These are phyloP conservation scores for Pyrenophora tritici-repentis DNA, from an alignment of 2,329 filamentous ascomycete species.

Conservation along the genomic window DNA sequence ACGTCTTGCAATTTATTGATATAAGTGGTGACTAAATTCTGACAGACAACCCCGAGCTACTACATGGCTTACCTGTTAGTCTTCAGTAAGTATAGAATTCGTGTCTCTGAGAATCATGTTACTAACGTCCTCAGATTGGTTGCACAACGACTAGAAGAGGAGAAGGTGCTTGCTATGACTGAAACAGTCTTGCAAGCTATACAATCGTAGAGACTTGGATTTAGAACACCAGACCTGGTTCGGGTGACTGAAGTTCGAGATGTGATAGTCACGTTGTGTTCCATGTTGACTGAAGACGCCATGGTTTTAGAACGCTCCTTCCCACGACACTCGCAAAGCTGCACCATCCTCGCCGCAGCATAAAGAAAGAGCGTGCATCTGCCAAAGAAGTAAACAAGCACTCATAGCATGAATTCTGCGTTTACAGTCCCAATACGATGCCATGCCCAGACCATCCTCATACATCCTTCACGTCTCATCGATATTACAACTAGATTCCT, in stretches of 20 bases:
- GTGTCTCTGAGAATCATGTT: background rate
- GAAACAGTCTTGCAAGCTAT: conserved; percentile 41
- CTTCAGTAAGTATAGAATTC: conserved; percentile 38
- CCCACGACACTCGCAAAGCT: background rate
- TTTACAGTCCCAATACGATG: conserved; percentile 1
- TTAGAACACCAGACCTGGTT: background rate
- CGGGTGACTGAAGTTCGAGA: background rate
- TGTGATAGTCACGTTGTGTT: background rate
- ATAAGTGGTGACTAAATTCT: background rate
- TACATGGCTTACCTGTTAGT: conserved; percentile 53
- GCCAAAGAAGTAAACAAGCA: background rate
- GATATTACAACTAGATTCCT: conserved; percentile 21
- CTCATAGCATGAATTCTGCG: background rate
- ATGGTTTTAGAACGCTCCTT: background rate
- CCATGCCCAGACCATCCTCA: conserved; percentile 10
- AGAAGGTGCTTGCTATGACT: conserved; percentile 51
- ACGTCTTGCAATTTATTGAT: too few relatives aligned
- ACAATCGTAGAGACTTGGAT: background rate
- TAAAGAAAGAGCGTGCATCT: conserved; percentile 4
- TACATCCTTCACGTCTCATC: conserved; percentile 12
- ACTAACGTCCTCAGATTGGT: conserved; percentile 34
- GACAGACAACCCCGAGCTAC: conserved; percentile 44
- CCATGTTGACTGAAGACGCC: background rate
- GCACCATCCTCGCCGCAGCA: background rate
- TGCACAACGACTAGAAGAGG: conserved; percentile 49